Conservation (phyloP, 495 filamentous ascomycete genomes). For the Staphylotrichum tortipilum region DNA sequence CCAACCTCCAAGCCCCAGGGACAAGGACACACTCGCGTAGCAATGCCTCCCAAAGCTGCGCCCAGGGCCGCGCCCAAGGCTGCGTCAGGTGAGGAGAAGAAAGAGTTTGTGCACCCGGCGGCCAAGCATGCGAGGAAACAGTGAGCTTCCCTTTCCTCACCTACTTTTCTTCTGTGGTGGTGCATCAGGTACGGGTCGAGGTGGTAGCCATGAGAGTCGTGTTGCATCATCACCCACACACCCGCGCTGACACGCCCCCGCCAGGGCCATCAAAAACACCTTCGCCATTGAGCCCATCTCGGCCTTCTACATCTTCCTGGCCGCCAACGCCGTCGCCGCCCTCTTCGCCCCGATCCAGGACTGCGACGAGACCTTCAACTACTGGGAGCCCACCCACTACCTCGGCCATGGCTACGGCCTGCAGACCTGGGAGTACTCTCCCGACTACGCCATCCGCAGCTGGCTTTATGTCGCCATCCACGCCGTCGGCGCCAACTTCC, state of each 20-base stretch:
- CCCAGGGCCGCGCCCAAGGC: constrained; percentile 16
- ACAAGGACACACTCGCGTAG: background rate
- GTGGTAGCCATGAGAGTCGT: too few species aligned
- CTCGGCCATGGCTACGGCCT: constrained; percentile 85
- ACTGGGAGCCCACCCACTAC: constrained; percentile 97
- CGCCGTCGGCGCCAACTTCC: constrained; percentile 57
- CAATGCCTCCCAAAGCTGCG: constrained; percentile 22
- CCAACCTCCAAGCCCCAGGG: too few species aligned
- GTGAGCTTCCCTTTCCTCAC: constrained; percentile 21
- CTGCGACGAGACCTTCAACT: constrained; percentile 98
- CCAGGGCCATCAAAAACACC: constrained; percentile 42
- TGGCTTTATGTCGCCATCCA: constrained; percentile 92
- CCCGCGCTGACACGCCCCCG: too few species aligned
- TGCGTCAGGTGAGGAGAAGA: constrained; percentile 16
- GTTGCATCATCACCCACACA: too few species aligned
- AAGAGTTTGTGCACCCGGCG: constrained; percentile 33
- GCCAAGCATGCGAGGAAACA: constrained; percentile 41
- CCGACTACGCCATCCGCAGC: constrained; percentile 88
- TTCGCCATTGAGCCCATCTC: constrained; percentile 63
- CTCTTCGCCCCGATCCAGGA: constrained; percentile 87
- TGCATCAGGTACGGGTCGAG: too few species aligned
- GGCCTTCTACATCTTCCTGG: constrained; percentile 69
- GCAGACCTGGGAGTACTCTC: constrained; percentile 99
- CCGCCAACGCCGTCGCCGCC: constrained; percentile 67
- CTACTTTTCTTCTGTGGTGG: too few species aligned